phyloP scores from a whole-genome alignment of 1,284 basidiomycete species.

The Dichomitus squalens region DNA sequence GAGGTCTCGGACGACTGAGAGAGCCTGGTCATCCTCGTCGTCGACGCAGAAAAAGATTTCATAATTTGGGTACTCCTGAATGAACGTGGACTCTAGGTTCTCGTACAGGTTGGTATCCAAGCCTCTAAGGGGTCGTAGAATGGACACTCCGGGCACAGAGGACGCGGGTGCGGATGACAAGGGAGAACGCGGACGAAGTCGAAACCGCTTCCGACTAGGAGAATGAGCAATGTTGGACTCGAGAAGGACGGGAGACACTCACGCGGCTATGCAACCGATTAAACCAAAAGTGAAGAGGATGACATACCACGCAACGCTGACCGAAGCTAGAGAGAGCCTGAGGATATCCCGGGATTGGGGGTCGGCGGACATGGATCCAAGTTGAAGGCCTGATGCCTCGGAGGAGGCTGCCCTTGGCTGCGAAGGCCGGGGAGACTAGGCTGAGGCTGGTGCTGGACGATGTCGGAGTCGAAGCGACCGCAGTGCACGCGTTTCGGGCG shows the following conservation, averaged over 20 bases:
- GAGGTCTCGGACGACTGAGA: constrained; percentile 76
- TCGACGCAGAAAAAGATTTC: constrained; percentile 90
- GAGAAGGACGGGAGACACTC: constrained; percentile 37
- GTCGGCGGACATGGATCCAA: constrained; percentile 8
- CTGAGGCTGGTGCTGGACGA: neutral
- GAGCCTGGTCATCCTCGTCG: constrained; percentile 80
- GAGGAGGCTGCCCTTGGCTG: neutral
- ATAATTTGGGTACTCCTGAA: constrained; percentile 85
- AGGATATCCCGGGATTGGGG: constrained; percentile 14
- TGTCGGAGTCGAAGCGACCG: neutral
- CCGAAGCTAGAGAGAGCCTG: constrained; percentile 39
- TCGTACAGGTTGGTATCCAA: constrained; percentile 92
- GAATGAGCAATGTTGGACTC: neutral
- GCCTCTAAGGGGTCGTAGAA: constrained; percentile 90
- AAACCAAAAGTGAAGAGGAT: constrained; percentile 76
- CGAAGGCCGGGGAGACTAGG: neutral
- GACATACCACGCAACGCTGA: constrained; percentile 71
- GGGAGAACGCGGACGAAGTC: constrained; percentile 65
- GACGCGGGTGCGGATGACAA: constrained; percentile 51
- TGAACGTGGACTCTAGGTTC: constrained; percentile 90
- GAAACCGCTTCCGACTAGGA: constrained; percentile 71
- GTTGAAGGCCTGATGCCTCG: neutral
- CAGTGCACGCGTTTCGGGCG: too few relatives aligned
- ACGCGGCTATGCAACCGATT: constrained; percentile 82
- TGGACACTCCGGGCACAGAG: constrained; percentile 84